Percentiles rank a stretch among this genome's conserved stretches.
These are phyloP conservation scores for Seiridium unicorne DNA, from an alignment of 2,329 filamentous ascomycete species.

Conservation along the genomic window DNA sequence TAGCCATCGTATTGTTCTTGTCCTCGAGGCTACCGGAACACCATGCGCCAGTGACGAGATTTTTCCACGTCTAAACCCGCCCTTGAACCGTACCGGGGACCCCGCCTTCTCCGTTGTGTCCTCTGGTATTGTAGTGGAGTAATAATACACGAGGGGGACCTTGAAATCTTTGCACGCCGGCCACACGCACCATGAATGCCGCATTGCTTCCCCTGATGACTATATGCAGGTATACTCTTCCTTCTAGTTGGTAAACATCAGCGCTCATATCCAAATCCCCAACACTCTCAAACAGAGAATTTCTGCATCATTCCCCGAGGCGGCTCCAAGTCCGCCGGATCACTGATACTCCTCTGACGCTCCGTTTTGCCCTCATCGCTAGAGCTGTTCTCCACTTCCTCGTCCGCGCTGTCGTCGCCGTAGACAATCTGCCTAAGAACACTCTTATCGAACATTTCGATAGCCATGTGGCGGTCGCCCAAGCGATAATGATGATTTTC, in stretches of 20 bases:
- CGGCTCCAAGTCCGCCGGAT: conserved; percentile 31
- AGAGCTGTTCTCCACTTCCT: conserved; percentile 38
- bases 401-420: conserved; percentile 52
- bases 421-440: conserved; percentile 84
- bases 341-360: conserved; percentile 51
- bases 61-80: not conserved
- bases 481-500: conserved; percentile 89
- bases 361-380: conserved; percentile 54
- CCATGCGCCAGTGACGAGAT: not conserved
- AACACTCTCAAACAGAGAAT: conserved; percentile 8
- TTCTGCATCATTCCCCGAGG: conserved; percentile 5
- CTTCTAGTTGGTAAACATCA: not conserved
- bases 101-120: not conserved
- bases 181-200: not conserved
- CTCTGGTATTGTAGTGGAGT: not conserved
- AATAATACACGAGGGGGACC: not conserved
- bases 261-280: not conserved
- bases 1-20: not conserved
- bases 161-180: not conserved
- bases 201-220: not conserved
- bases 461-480: conserved; percentile 81
- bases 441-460: conserved; percentile 91
- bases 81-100: not conserved
- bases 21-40: not conserved
- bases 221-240: not conserved